These are phyloP conservation scores for Penicillium subrubescens DNA, from an alignment of 495 filamentous ascomycete genomes.

Conservation along the genomic window DNA sequence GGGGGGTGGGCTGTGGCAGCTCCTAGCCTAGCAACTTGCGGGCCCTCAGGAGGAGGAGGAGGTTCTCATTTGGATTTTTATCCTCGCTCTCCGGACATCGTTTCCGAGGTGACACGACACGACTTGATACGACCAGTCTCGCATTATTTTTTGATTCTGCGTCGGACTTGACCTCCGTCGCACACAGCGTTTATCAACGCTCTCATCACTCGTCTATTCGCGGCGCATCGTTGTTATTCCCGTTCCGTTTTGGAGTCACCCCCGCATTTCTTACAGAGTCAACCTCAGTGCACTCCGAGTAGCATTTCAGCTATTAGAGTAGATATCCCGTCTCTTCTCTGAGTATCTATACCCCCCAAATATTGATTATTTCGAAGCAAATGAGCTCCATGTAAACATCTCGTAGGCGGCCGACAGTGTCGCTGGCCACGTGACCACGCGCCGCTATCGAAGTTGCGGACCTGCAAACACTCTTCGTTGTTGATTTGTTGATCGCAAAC, in stretches of 20 bases:
- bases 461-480: slow-evolving; percentile 4
- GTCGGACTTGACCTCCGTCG: not conserved
- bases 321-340: not conserved
- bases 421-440: slow-evolving; percentile 23
- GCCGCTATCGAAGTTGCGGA: slow-evolving; percentile 5
- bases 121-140: not conserved
- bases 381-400: not conserved
- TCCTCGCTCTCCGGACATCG: not conserved
- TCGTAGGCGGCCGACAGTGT: not conserved
- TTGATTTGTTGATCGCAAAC: not conserved
- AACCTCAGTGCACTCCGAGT: not conserved
- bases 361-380: not conserved
- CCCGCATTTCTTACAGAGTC: not conserved
- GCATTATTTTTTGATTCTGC: not conserved
- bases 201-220: not conserved
- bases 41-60: not conserved
- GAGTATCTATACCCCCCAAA: slow-evolving; percentile 8
- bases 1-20: not conserved
- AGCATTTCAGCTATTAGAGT: slow-evolving; percentile 2
- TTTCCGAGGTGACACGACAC: slow-evolving; percentile 2
- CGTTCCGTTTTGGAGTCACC: not conserved
- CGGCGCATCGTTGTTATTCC: not conserved
- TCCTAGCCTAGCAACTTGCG: not conserved
- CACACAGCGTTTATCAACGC: not conserved
- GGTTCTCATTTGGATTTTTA: not conserved